Conservation (phyloP, 2,329 filamentous ascomycete species). For the Tolypocladium amazonense region DNA sequence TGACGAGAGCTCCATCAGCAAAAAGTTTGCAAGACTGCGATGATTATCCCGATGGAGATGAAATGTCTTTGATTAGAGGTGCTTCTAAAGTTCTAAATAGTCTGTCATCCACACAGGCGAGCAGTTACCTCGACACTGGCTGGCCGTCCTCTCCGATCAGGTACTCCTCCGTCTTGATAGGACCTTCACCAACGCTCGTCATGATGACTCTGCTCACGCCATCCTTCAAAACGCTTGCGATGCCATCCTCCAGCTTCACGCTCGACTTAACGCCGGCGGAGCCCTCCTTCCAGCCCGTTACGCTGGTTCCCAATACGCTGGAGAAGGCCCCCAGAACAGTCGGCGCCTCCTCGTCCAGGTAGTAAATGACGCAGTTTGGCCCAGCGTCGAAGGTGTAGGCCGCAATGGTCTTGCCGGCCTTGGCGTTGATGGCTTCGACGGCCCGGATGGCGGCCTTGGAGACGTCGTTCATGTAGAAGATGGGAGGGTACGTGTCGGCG, state of each 20-base stretch:
- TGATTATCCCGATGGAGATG: neutral
- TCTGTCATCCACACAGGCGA: neutral
- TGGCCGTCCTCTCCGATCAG: slow-evolving; percentile 60
- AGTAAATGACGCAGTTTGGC: slow-evolving; percentile 95
- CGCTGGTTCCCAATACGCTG: slow-evolving; percentile 43
- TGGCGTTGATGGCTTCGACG: slow-evolving; percentile 79
- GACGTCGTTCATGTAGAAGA: slow-evolving; percentile 97
- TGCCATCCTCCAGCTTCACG: slow-evolving; percentile 52
- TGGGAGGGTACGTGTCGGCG: slow-evolving; percentile 89
- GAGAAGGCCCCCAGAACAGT: slow-evolving; percentile 72
- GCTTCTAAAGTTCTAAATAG: neutral
- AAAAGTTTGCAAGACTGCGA: neutral
- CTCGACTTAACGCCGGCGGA: slow-evolving; percentile 40
- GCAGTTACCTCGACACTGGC: slow-evolving; percentile 21
- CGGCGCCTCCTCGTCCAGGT: slow-evolving; percentile 66
- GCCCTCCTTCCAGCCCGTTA: slow-evolving; percentile 63
- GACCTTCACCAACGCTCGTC: slow-evolving; percentile 86
- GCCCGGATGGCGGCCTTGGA: slow-evolving; percentile 77
- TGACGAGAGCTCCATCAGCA: neutral
- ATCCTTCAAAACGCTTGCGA: slow-evolving; percentile 56
- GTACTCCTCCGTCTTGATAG: slow-evolving; percentile 66
- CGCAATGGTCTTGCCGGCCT: slow-evolving; percentile 67
- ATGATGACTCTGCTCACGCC: slow-evolving; percentile 85
- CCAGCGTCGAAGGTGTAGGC: slow-evolving; percentile 98
- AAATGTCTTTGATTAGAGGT: neutral